phyloP scores from a whole-genome alignment of 306 rosid species.

The Lathyrus oleraceus region DNA sequence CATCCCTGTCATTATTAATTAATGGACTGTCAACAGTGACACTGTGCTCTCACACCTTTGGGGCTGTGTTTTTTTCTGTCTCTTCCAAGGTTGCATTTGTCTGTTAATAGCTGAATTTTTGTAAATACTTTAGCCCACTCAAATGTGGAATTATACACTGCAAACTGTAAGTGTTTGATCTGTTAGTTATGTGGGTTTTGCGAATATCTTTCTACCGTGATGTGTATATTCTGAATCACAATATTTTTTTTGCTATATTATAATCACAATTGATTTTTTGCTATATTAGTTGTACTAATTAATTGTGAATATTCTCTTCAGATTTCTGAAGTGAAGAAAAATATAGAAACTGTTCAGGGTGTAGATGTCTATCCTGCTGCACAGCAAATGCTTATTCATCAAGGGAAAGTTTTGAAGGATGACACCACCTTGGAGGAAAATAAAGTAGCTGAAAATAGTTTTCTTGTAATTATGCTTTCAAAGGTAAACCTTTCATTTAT shows the following conservation, averaged over 20 bases:
- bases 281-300: not conserved
- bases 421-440: conserved; percentile 74
- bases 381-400: conserved; percentile 93
- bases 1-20: not conserved
- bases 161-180: not conserved
- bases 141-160: not conserved
- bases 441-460: conserved; percentile 83
- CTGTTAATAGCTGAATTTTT: not conserved
- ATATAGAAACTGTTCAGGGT: conserved; percentile 76
- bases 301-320: conserved; percentile 35
- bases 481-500: conserved; percentile 54
- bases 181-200: not conserved
- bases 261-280: not conserved
- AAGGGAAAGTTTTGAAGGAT: conserved; percentile 91
- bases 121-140: not conserved
- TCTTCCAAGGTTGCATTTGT: conserved; percentile 21
- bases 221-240: conserved; percentile 1
- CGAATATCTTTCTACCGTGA: not conserved
- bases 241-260: not conserved
- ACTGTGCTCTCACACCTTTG: not conserved
- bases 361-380: conserved; percentile 77
- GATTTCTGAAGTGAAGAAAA: conserved; percentile 88
- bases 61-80: not conserved
- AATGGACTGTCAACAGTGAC: conserved; percentile 19
- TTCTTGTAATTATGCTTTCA: conserved; percentile 85